Evolutionary conservation across 140 eudicot species (phyloP).

Genomic region (Cichorium intybus): DNA sequence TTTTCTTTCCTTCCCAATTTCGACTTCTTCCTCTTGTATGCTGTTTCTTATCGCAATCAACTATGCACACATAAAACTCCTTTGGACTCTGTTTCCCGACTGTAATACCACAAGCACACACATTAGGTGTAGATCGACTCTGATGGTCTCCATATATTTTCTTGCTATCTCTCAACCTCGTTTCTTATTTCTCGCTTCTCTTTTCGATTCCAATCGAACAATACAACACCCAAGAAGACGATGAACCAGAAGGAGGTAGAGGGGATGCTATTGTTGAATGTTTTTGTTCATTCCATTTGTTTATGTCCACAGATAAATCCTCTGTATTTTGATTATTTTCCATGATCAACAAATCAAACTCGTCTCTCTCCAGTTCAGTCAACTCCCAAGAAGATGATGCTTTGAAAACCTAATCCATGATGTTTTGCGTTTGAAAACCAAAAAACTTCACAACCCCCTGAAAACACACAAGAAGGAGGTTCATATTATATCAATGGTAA

Average conservation of each 20-base stretch:
- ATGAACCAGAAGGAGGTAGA: constrained; percentile 7
- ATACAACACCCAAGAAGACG: no score
- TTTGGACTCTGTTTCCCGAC: no score
- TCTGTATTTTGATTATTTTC: constrained; percentile 24
- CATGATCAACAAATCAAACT: constrained; percentile 17
- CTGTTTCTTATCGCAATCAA: no score
- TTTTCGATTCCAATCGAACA: no score
- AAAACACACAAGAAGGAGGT: background rate
- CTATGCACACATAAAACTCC: no score
- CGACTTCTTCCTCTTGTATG: no score
- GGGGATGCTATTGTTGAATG: constrained; percentile 14
- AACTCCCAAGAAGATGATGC: constrained; percentile 47
- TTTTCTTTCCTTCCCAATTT: no score
- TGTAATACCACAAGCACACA: no score
- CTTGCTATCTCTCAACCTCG: no score
- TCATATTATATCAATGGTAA: background rate
- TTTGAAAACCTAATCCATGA: constrained; percentile 44
- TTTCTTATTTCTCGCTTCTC: no score
- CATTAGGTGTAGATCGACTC: no score
- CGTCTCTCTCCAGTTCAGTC: constrained; percentile 33
- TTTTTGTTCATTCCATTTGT: constrained; percentile 12
- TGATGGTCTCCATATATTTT: no score
- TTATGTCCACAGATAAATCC: constrained; percentile 20
- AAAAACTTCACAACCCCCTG: background rate
- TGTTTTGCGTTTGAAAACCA: constrained; percentile 2